phyloP scores from a whole-genome alignment of 805 yeast species.

The Starmerella scarabaei region DNA sequence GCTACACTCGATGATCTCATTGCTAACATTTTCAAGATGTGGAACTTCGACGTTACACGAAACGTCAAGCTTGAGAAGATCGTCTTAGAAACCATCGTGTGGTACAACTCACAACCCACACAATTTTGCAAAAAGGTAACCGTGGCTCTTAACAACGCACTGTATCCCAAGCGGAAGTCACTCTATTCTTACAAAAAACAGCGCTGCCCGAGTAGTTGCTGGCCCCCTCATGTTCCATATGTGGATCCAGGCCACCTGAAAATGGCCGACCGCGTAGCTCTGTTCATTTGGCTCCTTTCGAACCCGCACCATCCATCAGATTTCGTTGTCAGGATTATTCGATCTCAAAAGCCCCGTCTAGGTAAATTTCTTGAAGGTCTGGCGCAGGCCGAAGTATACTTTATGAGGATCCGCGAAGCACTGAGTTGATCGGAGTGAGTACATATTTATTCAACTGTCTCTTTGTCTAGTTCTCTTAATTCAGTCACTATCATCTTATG shows the following conservation, averaged over 20 bases:
- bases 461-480: too few relatives aligned
- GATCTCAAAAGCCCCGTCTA: neutral
- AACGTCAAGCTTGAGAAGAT: neutral
- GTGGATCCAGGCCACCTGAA: conserved; percentile 7
- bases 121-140: neutral
- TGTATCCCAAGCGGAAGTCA: conserved; percentile 4
- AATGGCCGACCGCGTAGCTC: neutral
- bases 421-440: neutral
- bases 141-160: neutral
- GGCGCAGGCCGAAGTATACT: too few relatives aligned
- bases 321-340: neutral
- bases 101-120: neutral
- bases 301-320: neutral
- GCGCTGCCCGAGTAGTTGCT: neutral
- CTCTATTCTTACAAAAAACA: neutral
- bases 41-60: neutral
- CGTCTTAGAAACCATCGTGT: neutral
- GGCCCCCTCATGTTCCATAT: conserved; percentile 6
- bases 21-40: neutral
- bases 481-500: too few relatives aligned
- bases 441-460: neutral
- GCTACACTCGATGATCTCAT: neutral
- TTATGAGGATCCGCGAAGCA: neutral
- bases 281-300: conserved; percentile 3
- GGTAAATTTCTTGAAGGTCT: neutral